A percentile compares a stretch with the other conserved stretches of the same genome.
Evolutionary conservation across 768 basidiomycete species (phyloP).

Genomic region (Hericium alpestre): DNA sequence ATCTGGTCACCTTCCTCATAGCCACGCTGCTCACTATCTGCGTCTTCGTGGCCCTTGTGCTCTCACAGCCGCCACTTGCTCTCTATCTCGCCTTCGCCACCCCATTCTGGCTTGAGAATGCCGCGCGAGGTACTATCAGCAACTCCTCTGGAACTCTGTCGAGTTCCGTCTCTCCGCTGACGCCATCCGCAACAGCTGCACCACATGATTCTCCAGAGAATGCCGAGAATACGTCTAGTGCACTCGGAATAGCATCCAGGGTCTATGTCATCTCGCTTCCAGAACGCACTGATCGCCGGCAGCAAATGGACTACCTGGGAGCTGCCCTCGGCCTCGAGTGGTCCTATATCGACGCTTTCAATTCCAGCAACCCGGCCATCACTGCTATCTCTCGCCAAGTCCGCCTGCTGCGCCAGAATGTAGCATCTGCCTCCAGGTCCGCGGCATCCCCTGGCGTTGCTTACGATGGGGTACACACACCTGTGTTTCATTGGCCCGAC

Average conservation of each 20-base stretch:
- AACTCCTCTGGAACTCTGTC: neutral
- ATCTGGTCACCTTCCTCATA: too few relatives aligned
- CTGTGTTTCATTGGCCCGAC: constrained; percentile 16
- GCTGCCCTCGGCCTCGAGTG: constrained; percentile 36
- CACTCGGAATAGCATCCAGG: constrained; percentile 29
- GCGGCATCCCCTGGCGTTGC: neutral
- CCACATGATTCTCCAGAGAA: too few relatives aligned
- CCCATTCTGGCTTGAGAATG: neutral
- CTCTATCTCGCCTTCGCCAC: neutral
- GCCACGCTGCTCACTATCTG: too few relatives aligned
- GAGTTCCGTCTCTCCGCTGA: too few relatives aligned
- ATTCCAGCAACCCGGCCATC: constrained; percentile 29
- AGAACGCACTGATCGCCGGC: constrained; percentile 40
- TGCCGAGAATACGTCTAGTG: neutral
- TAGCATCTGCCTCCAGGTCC: constrained; percentile 25
- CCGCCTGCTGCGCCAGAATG: constrained; percentile 18
- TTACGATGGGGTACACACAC: neutral
- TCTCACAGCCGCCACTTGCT: neutral
- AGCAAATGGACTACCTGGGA: constrained; percentile 47
- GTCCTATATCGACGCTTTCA: constrained; percentile 42
- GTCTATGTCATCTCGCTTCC: constrained; percentile 56
- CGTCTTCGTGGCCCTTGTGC: neutral
- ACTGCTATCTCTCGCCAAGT: constrained; percentile 35
- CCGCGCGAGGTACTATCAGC: neutral
- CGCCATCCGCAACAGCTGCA: too few relatives aligned